Base-by-base conservation (phyloP, 2,329 filamentous ascomycete species). In the Lachnellula arida region DNA sequence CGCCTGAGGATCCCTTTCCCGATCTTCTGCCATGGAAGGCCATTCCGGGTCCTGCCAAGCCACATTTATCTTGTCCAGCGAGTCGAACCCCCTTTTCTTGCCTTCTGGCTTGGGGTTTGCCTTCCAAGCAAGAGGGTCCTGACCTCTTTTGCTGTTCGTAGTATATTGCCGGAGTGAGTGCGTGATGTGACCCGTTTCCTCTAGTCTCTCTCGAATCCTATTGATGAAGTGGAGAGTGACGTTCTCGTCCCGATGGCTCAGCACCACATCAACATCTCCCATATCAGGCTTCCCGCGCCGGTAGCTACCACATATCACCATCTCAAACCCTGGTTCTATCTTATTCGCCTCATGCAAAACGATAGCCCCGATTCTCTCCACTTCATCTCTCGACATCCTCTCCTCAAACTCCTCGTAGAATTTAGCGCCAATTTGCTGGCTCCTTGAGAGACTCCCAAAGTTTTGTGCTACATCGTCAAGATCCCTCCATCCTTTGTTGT, bases 361-460 rank as follows among this genome's bases (percentile, higher is more conserved):
- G 1, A 78, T 75, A 4, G 74, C 65, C 0, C 81, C 82, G 52
- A 96, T 96, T 0, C 69, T 66, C 63, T 90, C 85, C 0, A 91
- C 88, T 70, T 97, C 91, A 0, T 67, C 56, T 1, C 91, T 82
- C 0, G 89, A 81, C 4, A 97, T 89, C 14, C 81, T 84, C 15
- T 79, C 72, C 46, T 81, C 75, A 54, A 99, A 88, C 60, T 97
- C 93, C 35, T 95, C 88, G 69, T 95, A 96, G 72, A 86, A 97
- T 69, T 97, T 97, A 46, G 97, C 77, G 0, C 94, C 93, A 54
- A 97, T 96, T 69, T 97, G 91, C 71, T 97, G 93, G 1, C 90
- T 88, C 12, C 91, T 84, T 0, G 80, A 87, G 1, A 97, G 76
- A 77, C 19, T 76, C 70, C 93, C 93, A 97, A 11, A 65, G 85